Evolutionary conservation across 192 early-diverging fungal genomes (phyloP), one percentile per base, ranked within the genome.

Genomic region (Coemansia nantahalensis): DNA sequence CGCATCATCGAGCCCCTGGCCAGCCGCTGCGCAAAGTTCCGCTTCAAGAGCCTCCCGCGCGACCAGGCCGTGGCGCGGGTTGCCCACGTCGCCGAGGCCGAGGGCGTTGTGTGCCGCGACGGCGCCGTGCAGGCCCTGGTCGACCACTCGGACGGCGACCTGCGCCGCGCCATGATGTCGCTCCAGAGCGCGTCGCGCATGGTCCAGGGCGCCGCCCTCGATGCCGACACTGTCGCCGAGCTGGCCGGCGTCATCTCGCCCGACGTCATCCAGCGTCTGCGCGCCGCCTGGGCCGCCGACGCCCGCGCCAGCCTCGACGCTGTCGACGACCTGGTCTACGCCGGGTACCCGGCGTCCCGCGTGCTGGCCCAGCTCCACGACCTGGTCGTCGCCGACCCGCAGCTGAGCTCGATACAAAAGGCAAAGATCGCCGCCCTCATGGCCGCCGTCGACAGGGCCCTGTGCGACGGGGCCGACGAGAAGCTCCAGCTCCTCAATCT

Each of bases 21-120:
- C 2, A 91, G 89, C 18, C 86, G 95, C 41, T 98, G 95, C 68
- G 86, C 95, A 8, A 95, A 95, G 67, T 98, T 98, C 65, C 79
- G 95, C 14, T 98, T 98, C 78, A 87, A 84, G 59, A 86, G 90
- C 18, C 59, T 98, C 35, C 84, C 86, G 9, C 58, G 59, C 30
- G 73, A 70, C 9, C 75, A 85, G 54, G 79, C 87, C 12, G 66
- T 74, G 30, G 59, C 77, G 0, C 79, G 89, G 13, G 62, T 98
- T 16, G 23, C 69, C 8, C 61, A 84, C 53, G 91, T 98, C 40
- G 79, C 80, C 34, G 45, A 58, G 2, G 41, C 69, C 16, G 95
- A 98, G 72, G 45, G 57, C 14, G 84, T 95, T 6, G 72, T 9
- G 13, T 71, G 22, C 28, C 22, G 40, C 8, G 58, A 42, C 2